Conservation (phyloP, 2,329 filamentous ascomycete genomes). For the Venturia aucupariae region DNA sequence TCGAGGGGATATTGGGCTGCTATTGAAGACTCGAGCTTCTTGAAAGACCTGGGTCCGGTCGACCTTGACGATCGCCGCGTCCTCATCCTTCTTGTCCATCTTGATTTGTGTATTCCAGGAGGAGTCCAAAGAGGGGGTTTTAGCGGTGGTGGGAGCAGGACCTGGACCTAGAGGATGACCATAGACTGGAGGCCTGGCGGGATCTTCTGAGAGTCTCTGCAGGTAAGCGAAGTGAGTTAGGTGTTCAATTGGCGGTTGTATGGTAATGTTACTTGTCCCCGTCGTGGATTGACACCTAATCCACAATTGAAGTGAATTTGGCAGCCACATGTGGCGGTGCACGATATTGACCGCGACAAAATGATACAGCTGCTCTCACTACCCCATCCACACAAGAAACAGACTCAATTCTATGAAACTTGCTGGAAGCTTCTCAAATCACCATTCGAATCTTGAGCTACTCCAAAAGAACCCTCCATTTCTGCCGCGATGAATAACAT, state of each 20-base stretch:
- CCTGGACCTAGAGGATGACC: background rate
- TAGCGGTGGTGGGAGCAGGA: background rate
- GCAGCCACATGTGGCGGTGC: constrained; percentile 6
- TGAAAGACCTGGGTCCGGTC: constrained; percentile 97
- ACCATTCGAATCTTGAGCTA: background rate
- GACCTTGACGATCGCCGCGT: constrained; percentile 90
- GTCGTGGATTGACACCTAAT: constrained; percentile 1
- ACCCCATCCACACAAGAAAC: background rate
- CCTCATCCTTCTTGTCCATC: constrained; percentile 99
- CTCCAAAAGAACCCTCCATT: background rate
- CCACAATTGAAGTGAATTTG: background rate
- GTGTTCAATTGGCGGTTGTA: background rate
- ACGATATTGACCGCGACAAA: background rate
- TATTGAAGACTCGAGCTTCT: constrained; percentile 79
- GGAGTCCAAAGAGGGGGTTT: background rate
- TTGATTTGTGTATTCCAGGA: constrained; percentile 12
- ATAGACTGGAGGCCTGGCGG: background rate
- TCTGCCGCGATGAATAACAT: constrained; percentile 17
- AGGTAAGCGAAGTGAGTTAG: background rate
- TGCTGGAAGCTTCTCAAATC: background rate
- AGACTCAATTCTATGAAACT: background rate
- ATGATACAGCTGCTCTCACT: background rate
- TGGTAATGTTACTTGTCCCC: background rate
- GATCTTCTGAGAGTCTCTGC: background rate
- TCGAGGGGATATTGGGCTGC: constrained; percentile 89